phyloP scores from a whole-genome alignment of 2,329 filamentous ascomycete species.

The Trichoderma pleuroti region DNA sequence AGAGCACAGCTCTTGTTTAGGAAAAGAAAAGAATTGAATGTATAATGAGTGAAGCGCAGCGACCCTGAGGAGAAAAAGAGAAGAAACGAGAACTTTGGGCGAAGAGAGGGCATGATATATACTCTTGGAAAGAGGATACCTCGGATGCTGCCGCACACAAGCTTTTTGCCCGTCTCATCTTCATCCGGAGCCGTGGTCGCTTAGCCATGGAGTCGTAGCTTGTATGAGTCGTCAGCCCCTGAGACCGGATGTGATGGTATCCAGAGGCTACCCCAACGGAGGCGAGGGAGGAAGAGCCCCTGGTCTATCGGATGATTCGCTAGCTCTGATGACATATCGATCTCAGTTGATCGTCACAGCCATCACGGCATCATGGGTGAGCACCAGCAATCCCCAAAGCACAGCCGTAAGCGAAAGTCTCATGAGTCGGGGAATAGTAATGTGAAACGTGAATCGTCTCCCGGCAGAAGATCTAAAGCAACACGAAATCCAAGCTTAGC shows the following conservation, averaged over 20 bases:
- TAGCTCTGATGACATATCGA: background rate
- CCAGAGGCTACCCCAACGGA: constrained; percentile 1
- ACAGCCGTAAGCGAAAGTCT: background rate
- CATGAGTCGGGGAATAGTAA: background rate
- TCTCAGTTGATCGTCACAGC: background rate
- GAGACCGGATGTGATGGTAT: constrained; percentile 23
- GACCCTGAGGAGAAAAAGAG: constrained; percentile 16
- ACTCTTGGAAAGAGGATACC: background rate
- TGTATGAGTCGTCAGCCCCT: constrained; percentile 11
- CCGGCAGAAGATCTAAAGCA: background rate
- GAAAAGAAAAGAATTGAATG: constrained; percentile 21
- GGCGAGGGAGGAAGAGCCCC: background rate
- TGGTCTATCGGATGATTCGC: background rate
- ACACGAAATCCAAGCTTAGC: background rate
- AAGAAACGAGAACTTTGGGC: background rate
- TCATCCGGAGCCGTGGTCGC: background rate
- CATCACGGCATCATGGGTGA: background rate
- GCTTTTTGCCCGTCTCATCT: background rate
- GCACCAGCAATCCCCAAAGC: background rate
- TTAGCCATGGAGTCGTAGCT: background rate
- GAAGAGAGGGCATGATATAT: constrained; percentile 8
- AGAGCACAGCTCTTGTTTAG: constrained; percentile 32
- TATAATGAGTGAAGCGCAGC: constrained; percentile 17
- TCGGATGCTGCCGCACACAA: constrained; percentile 10
- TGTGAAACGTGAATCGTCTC: constrained; percentile 9